Evolutionary conservation across 495 filamentous ascomycete species (phyloP).

Genomic region (Xylaria venustula): DNA sequence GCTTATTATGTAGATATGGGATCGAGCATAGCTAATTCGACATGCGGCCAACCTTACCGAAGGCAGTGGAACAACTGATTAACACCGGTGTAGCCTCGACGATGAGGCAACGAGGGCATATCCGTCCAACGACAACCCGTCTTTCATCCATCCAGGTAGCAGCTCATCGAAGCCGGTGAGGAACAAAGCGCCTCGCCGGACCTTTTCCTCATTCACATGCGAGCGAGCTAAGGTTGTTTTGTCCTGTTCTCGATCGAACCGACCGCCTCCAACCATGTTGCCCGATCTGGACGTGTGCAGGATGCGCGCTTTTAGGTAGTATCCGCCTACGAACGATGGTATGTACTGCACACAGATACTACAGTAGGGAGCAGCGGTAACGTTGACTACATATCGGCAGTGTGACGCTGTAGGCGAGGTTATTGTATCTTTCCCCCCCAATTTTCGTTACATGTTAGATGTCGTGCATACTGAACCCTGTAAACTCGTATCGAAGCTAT

Average conservation of each 20-base stretch:
- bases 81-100: not conserved
- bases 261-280: not conserved
- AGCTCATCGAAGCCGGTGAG: not conserved
- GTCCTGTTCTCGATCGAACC: too few species aligned
- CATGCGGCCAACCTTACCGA: not conserved
- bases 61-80: not conserved
- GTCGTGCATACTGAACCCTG: not conserved
- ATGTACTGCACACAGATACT: not conserved
- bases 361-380: not conserved
- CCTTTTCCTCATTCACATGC: too few species aligned
- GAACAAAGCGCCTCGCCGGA: too few species aligned
- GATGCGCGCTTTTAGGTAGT: not conserved
- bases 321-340: not conserved
- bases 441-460: not conserved
- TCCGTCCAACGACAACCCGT: too few species aligned
- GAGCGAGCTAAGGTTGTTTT: too few species aligned
- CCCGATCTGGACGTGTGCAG: slow-evolving; percentile 6
- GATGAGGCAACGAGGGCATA: not conserved
- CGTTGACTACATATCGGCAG: too few species aligned
- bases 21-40: too few species aligned
- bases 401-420: too few species aligned
- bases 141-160: too few species aligned
- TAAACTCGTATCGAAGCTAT: too few species aligned
- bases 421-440: too few species aligned
- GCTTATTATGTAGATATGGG: too few species aligned